These are phyloP conservation scores for Diaporthe amygdali DNA, from an alignment of 2,329 filamentous ascomycete genomes.

Conservation along the genomic window DNA sequence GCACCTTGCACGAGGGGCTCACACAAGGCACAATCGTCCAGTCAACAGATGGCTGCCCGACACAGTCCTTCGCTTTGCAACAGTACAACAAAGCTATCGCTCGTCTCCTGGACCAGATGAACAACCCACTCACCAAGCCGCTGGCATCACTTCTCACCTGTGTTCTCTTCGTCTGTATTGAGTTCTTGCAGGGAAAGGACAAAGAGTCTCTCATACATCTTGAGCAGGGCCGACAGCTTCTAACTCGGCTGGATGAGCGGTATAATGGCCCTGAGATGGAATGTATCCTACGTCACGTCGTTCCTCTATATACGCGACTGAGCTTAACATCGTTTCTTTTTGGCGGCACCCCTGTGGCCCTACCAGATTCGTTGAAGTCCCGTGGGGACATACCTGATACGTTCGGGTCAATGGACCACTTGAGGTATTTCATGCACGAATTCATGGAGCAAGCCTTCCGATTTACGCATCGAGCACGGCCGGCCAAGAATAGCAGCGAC, in stretches of 20 bases:
- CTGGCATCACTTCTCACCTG: slow-evolving; percentile 48
- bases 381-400: slow-evolving; percentile 36
- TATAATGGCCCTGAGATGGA: slow-evolving; percentile 38
- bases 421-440: slow-evolving; percentile 41
- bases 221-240: slow-evolving; percentile 47
- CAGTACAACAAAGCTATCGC: slow-evolving; percentile 57
- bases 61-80: slow-evolving; percentile 41
- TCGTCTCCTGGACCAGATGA: slow-evolving; percentile 43
- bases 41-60: slow-evolving; percentile 27
- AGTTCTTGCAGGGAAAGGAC: slow-evolving; percentile 58
- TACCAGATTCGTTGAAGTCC: slow-evolving; percentile 41
- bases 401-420: slow-evolving; percentile 39
- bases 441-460: slow-evolving; percentile 45
- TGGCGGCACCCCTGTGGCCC: slow-evolving; percentile 40
- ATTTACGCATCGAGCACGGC: slow-evolving; percentile 37
- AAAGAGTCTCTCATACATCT: slow-evolving; percentile 50
- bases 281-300: slow-evolving; percentile 34
- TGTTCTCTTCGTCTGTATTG: slow-evolving; percentile 58
- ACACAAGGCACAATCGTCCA: slow-evolving; percentile 22
- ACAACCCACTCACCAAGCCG: slow-evolving; percentile 36
- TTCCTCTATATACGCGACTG: slow-evolving; percentile 35
- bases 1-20: slow-evolving; percentile 35
- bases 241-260: slow-evolving; percentile 37
- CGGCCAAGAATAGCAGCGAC: slow-evolving; percentile 33
- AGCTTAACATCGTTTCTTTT: slow-evolving; percentile 26